These are phyloP conservation scores for Aspergillus carlsbadensis DNA, from an alignment of 495 filamentous ascomycete genomes.

Conservation along the genomic window DNA sequence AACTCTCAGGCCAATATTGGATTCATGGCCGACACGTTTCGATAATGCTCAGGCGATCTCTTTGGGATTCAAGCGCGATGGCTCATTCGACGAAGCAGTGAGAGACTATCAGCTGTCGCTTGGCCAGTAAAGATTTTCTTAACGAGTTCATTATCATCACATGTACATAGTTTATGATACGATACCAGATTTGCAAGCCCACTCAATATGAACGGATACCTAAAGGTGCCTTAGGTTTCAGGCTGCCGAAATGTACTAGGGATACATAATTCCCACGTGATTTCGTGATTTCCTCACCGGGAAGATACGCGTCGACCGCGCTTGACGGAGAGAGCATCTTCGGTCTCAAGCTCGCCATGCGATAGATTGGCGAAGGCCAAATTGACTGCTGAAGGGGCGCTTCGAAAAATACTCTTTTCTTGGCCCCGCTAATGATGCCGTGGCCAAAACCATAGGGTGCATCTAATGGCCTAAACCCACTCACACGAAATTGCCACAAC, in stretches of 20 bases:
- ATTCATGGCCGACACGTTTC: slow-evolving; percentile 67
- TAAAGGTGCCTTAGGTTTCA: neutral
- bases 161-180: slow-evolving; percentile 6
- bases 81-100: slow-evolving; percentile 55
- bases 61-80: slow-evolving; percentile 58
- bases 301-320: slow-evolving; percentile 7
- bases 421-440: neutral
- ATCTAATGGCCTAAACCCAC: neutral
- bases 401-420: neutral
- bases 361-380: neutral
- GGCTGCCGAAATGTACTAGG: too few relatives aligned
- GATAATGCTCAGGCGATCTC: slow-evolving; percentile 57
- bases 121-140: slow-evolving; percentile 11
- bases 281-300: neutral
- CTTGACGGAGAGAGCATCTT: neutral
- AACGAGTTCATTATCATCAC: neutral
- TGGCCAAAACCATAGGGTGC: neutral
- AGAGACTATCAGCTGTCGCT: slow-evolving; percentile 47
- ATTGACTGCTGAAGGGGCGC: neutral
- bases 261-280: slow-evolving; percentile 8
- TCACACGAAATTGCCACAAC: neutral
- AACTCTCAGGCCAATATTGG: slow-evolving; percentile 59
- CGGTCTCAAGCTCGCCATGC: neutral
- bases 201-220: too few relatives aligned
- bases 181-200: too few relatives aligned